Conservation (phyloP, 306 rosid species). For the Trifolium fragiferum region DNA sequence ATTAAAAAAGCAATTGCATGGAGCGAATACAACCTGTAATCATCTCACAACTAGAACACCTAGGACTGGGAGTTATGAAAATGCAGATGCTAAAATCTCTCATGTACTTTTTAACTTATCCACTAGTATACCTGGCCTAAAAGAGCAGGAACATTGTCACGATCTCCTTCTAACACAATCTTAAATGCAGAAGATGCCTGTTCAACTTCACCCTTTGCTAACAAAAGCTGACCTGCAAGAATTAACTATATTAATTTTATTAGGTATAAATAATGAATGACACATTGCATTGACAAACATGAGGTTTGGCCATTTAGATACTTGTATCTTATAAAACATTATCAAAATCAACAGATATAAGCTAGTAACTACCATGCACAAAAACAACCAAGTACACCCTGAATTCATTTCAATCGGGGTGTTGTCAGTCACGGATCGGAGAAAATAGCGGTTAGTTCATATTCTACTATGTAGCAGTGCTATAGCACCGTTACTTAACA, state of each 20-base stretch:
- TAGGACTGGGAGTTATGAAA: conserved; percentile 6
- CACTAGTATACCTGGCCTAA: conserved; percentile 77
- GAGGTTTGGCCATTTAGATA: conserved; percentile 23
- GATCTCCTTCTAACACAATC: conserved; percentile 93
- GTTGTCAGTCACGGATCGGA: not conserved
- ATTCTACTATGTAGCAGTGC: not conserved
- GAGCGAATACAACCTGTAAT: conserved; percentile 16
- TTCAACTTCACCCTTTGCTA: conserved; percentile 95
- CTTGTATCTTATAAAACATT: conserved; percentile 11
- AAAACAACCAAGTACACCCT: conserved; percentile 22
- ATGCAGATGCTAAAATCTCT: conserved; percentile 17
- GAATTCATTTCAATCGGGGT: conserved; percentile 21
- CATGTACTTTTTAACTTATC: not conserved
- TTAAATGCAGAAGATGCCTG: conserved; percentile 96
- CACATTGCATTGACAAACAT: conserved; percentile 22
- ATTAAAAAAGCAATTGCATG: conserved; percentile 1
- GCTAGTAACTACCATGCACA: conserved; percentile 24
- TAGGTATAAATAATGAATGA: conserved; percentile 30
- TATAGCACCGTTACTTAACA: not conserved
- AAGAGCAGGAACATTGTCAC: conserved; percentile 95
- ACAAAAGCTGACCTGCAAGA: conserved; percentile 93
- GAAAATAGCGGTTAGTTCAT: not conserved
- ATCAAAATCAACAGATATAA: conserved; percentile 31
- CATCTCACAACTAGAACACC: conserved; percentile 19
- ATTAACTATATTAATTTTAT: conserved; percentile 38